Conservation (phyloP, 208 protist genomes). For the Leishmania amazonensis region DNA sequence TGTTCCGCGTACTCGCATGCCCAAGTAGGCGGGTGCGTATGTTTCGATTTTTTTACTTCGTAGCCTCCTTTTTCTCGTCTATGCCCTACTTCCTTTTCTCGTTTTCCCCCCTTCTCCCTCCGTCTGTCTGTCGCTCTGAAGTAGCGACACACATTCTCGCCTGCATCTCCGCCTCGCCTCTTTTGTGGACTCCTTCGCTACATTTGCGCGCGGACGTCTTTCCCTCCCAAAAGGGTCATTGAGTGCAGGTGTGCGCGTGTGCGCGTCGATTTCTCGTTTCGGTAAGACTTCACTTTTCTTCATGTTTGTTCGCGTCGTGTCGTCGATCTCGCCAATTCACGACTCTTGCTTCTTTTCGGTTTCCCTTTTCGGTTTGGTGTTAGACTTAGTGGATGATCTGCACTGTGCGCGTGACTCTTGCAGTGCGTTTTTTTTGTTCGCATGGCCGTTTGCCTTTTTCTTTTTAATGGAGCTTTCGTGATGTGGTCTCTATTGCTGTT, state of each 20-base stretch:
- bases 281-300: neutral
- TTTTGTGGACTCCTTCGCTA: neutral
- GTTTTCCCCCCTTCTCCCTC: neutral
- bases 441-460: neutral
- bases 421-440: neutral
- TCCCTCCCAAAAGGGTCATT: neutral
- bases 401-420: neutral
- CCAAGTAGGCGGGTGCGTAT: neutral
- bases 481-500: constrained; percentile 4
- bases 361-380: neutral
- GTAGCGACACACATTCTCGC: neutral
- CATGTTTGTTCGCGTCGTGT: neutral
- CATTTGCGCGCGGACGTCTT: neutral
- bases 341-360: neutral
- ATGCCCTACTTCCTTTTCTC: neutral
- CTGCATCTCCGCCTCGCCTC: neutral
- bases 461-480: neutral
- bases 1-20: neutral
- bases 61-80: neutral
- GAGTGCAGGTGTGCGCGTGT: neutral
- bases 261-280: neutral
- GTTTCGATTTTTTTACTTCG: too few species aligned
- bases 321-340: neutral
- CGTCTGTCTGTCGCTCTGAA: neutral
- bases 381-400: neutral